Evolutionary conservation across 148 eudicot genomes (phyloP), one percentile per base, ranked within the genome.

Genomic region (Cornus florida): DNA sequence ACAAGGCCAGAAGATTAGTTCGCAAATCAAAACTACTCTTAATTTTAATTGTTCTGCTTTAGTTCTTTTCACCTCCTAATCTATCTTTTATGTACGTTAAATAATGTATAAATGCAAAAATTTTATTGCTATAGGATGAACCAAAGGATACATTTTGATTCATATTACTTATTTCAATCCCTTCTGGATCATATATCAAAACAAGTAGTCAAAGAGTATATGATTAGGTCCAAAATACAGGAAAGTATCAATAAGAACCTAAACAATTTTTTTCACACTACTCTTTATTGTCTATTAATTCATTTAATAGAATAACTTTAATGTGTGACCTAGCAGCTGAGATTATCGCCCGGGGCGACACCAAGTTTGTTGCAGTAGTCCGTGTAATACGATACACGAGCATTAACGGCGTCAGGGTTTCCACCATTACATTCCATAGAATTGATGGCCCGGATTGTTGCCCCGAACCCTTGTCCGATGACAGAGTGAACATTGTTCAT

Each of bases 371-470:
- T 71, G 67, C 83, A 83, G 66, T 80, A 83, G 14, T 32, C 24
- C 1, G 69, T 74, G 50, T 86, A 86, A 64, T 74, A 77, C 53
- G 14, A 35, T 10, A 80, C 78, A 19, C 86, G 80, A 65, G 72
- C 68, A 6, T 32, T 67, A 0, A 83, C 82, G 7, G 67, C 71
- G 4, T 2, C 9, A 69, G 76, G 84, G 16, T 20, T 17, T 22
- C 48, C 24, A 7, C 83, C 86, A n/a, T 56, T 22, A 20, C 86
- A 86, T 67, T 83, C 86, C 0, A 16, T 64, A 1, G 84, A 75
- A 19, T 86, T 80, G 41, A 83, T 83, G 43, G 83, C 83, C n/a
- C 72, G 46, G 3, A 77, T 84, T 9, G 86, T 84, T 1, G 78
- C 83, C 8, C 79, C 82, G 32, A 86, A 86, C 3, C 88, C 86